These are phyloP conservation scores for Hemileccinum rubropunctum DNA, from an alignment of 768 basidiomycete species.

Conservation along the genomic window DNA sequence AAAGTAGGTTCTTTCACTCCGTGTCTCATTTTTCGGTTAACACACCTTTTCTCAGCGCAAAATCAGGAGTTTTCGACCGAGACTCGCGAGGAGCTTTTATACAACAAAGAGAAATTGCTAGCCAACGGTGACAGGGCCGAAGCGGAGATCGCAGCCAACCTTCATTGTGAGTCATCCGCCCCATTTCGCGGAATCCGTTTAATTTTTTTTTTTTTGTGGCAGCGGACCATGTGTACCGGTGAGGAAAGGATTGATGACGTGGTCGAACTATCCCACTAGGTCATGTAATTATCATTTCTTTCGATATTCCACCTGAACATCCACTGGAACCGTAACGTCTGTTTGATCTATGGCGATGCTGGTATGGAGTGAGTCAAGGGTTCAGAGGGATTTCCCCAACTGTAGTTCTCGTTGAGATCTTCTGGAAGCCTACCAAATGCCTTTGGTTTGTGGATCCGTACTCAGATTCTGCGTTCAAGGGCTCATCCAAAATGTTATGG, in stretches of 20 bases:
- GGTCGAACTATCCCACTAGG: slow-evolving; percentile 9
- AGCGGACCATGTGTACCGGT: slow-evolving; percentile 91
- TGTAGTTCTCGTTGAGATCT: not conserved
- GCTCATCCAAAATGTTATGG: not conserved
- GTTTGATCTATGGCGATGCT: slow-evolving; percentile 1
- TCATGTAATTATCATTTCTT: slow-evolving; percentile 24
- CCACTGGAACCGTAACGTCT: not conserved
- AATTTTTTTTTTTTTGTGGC: slow-evolving; percentile 20
- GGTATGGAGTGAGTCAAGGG: not conserved
- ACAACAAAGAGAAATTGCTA: slow-evolving; percentile 98
- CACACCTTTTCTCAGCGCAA: slow-evolving; percentile 59
- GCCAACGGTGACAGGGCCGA: slow-evolving; percentile 96
- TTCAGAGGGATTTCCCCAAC: not conserved
- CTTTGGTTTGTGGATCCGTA: slow-evolving; percentile 1
- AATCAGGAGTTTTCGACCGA: slow-evolving; percentile 98
- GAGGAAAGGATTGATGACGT: slow-evolving; percentile 22
- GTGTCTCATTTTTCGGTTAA: slow-evolving; percentile 4
- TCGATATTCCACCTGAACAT: slow-evolving; percentile 7
- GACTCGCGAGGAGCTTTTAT: slow-evolving; percentile 95
- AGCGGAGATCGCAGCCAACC: slow-evolving; percentile 95
- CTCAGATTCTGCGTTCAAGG: not conserved
- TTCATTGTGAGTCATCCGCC: slow-evolving; percentile 54
- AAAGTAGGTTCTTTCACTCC: slow-evolving; percentile 61
- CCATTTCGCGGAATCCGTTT: slow-evolving; percentile 8
- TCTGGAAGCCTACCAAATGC: not conserved